Percentiles rank a stretch among this genome's conserved stretches.
phyloP scores from a whole-genome alignment of 768 basidiomycete genomes.

The Trametes punicea region DNA sequence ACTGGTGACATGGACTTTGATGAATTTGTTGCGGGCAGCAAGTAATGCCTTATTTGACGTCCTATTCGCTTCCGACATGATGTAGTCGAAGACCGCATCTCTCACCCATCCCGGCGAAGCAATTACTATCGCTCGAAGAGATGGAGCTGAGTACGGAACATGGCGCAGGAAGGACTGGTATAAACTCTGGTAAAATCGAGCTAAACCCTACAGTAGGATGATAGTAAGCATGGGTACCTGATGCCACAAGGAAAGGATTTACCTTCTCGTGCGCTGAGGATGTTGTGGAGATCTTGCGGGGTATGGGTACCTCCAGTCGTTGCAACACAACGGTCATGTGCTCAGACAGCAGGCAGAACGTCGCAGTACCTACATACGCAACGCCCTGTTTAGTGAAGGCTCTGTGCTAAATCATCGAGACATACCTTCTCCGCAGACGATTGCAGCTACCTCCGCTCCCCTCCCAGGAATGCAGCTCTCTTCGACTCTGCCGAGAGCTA shows the following conservation, averaged over 20 bases:
- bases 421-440: slow-evolving; percentile 89
- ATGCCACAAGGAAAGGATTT: neutral
- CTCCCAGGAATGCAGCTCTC: slow-evolving; percentile 91
- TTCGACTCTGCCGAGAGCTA: slow-evolving; percentile 75
- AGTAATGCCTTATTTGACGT: slow-evolving; percentile 83
- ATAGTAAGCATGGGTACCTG: neutral
- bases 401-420: neutral
- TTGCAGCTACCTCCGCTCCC: slow-evolving; percentile 94
- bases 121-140: slow-evolving; percentile 87
- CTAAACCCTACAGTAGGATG: slow-evolving; percentile 47
- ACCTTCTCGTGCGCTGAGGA: slow-evolving; percentile 84
- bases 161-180: slow-evolving; percentile 88
- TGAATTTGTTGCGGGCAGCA: slow-evolving; percentile 74
- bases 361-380: slow-evolving; percentile 61
- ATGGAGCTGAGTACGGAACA: slow-evolving; percentile 74
- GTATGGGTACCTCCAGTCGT: slow-evolving; percentile 83
- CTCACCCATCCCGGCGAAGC: slow-evolving; percentile 96
- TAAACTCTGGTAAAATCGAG: slow-evolving; percentile 77
- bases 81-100: slow-evolving; percentile 81
- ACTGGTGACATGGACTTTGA: slow-evolving; percentile 89
- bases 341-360: slow-evolving; percentile 91
- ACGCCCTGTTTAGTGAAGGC: neutral
- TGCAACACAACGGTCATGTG: slow-evolving; percentile 96
- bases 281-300: slow-evolving; percentile 83
- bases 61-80: slow-evolving; percentile 75